Evolutionary conservation across 148 eudicot genomes (phyloP).

Genomic region (Vaccinium corymbosum): DNA sequence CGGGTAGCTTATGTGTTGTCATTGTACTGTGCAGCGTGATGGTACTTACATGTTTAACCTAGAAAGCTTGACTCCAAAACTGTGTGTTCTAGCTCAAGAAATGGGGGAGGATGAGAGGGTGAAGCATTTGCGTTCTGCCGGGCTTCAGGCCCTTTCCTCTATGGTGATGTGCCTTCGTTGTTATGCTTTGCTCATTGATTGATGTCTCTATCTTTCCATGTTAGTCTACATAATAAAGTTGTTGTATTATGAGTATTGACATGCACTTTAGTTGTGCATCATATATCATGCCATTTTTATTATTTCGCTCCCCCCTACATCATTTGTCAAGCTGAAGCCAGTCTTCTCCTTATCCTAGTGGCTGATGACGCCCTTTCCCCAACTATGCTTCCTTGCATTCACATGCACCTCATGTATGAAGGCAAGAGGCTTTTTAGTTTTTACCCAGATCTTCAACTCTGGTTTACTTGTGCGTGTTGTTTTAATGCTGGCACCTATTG

Average conservation of each 20-base stretch:
- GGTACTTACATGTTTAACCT: constrained; percentile 73
- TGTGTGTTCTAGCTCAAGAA: constrained; percentile 76
- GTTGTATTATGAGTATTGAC: background rate
- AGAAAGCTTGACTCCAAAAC: constrained; percentile 73
- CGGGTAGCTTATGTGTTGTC: background rate
- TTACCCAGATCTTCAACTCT: constrained; percentile 1
- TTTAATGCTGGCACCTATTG: constrained; percentile 1
- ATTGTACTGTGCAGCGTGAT: constrained; percentile 51
- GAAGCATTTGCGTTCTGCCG: constrained; percentile 58
- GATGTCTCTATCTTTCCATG: background rate
- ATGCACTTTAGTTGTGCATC: constrained; percentile 1
- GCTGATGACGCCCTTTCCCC: background rate
- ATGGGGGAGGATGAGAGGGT: constrained; percentile 65
- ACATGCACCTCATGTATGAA: background rate
- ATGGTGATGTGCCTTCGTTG: constrained; percentile 42
- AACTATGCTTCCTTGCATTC: background rate
- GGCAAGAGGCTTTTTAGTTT: background rate
- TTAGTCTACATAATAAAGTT: background rate
- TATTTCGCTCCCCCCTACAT: background rate
- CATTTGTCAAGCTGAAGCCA: background rate
- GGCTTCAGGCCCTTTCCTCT: constrained; percentile 72
- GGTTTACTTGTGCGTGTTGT: background rate
- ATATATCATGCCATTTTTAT: background rate
- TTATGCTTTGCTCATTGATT: background rate
- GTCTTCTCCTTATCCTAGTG: constrained; percentile 5